These are phyloP conservation scores for Corylus americana DNA, from an alignment of 306 rosid species.

Conservation along the genomic window DNA sequence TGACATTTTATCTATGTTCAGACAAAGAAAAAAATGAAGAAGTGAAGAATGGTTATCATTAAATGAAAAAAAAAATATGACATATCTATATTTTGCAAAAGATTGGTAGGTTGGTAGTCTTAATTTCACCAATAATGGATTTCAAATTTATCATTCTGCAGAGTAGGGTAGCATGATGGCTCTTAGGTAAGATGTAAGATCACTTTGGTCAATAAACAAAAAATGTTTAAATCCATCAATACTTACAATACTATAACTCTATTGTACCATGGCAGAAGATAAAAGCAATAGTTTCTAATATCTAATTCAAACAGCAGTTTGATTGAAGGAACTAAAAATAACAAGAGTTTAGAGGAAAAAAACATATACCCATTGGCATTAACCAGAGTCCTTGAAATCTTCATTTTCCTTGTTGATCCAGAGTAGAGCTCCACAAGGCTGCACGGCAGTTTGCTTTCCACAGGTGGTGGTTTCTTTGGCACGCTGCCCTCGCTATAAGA, in stretches of 20 bases:
- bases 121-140: neutral
- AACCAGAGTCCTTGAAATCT: conserved; percentile 73
- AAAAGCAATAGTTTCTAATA: neutral
- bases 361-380: conserved; percentile 61
- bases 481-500: conserved; percentile 45
- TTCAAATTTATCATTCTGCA: neutral
- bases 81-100: neutral
- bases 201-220: neutral
- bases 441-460: conserved; percentile 84
- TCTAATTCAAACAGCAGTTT: too few species aligned
- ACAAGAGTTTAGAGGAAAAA: neutral
- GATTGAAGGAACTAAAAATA: neutral
- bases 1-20: neutral
- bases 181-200: neutral
- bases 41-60: neutral
- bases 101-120: neutral
- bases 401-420: conserved; percentile 97
- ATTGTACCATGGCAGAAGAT: neutral
- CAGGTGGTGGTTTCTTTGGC: conserved; percentile 81
- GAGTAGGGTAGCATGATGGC: neutral
- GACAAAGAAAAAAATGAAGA: neutral
- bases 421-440: conserved; percentile 77
- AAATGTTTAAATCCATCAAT: neutral
- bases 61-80: neutral
- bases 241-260: neutral